Base-by-base conservation (phyloP, 2,329 filamentous ascomycete species). In the Paecilomyces niveus region DNA sequence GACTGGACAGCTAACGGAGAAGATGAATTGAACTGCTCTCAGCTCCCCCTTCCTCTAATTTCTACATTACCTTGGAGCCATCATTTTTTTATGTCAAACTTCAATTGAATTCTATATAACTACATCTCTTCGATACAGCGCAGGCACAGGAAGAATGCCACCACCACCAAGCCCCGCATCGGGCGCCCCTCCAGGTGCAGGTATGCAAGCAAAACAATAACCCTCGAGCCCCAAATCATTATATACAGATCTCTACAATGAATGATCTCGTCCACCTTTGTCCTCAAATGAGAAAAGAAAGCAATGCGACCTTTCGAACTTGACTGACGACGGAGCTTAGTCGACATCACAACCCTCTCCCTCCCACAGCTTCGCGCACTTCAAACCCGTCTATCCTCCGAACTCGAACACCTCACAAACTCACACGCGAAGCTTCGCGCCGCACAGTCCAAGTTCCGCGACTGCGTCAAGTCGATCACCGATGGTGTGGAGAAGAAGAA, bases 301-400 rank as follows among this genome's bases (percentile, higher is more conserved):
- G 2, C 26, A 29, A 29, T 29, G 26, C 26, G 5, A 5, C 24
- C 24, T 26, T 26, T 26, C 3, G 26, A 29, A 5, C 26, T 29
- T 29, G 26, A 29, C 26, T 29, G 26, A 29, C 26, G 26, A 29
- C 26, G 26, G 26, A 29, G 26, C 39, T 51, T 67, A 81, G 82
- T 90, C 65, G 86, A 89, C 71, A 81, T 99, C 68, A 85, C 88
- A 67, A 86, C 84, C 61, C 88, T 99, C 68, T 89, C 88, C 67
- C 82, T 88, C 26, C 89, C 90, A 65, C 93, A 97, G 77, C 89
- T 99, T 65, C 88, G 86, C 65, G 86, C 91, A 67, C 88, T 99
- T 66, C 97, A 99, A 81, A 92, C 94, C 75, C 93, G 97, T 74
- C 88, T 99, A 65, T 93, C 96, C 74, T 88, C 94, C 69, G 94